Evolutionary conservation across 495 filamentous ascomycete genomes (phyloP), one percentile per base, ranked within the genome.

Genomic region (Margaritispora aquatica): DNA sequence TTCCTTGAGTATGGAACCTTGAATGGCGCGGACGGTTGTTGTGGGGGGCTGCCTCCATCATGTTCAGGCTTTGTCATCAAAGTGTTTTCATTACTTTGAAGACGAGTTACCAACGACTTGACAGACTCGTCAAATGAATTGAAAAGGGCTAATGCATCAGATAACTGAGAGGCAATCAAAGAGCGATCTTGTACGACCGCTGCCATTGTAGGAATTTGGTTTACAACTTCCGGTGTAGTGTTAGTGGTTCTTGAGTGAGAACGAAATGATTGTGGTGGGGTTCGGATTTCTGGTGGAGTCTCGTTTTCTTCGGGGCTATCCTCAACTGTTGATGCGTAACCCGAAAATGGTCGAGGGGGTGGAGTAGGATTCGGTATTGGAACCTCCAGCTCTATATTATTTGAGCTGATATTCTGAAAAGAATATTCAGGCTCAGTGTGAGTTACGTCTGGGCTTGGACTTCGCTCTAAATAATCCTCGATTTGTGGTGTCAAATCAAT

Each of bases 1-100:
- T 60, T 60, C 20, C 51, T 26, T 9, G 21, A 15, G 24, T 48
- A 34, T 17, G 58, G 58, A 1, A 60, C 50, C 48, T 54, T 17
- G 51, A 54, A 54, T 21, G 52, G 11, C 21, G 52, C 47, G 9
- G 24, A 50, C 10, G 5, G 9, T 23, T 50, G 47, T 4, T 24
- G 47, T 26, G 2, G 5, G 2, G 11, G n/a, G n/a, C n/a, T n/a
- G n/a, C n/a, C n/a, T n/a, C 21, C 47, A 24, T 50, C 47, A 10
- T 24, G 47, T 23, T 23, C 20, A 5, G 47, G 21, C 13, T 50
- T 7, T 5, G 47, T 23, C 8, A 23, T 24, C 2, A 11, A 10
- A 50, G 11, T 26, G 47, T 50, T 26, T 3, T 23, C 47, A 11
- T 23, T 23, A 22, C 47, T 26, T 24, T 50, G 47, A 26, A 50